These are phyloP conservation scores for Pseudopyrenochaeta lycopersici DNA, from an alignment of 2,329 filamentous ascomycete genomes.

Conservation along the genomic window DNA sequence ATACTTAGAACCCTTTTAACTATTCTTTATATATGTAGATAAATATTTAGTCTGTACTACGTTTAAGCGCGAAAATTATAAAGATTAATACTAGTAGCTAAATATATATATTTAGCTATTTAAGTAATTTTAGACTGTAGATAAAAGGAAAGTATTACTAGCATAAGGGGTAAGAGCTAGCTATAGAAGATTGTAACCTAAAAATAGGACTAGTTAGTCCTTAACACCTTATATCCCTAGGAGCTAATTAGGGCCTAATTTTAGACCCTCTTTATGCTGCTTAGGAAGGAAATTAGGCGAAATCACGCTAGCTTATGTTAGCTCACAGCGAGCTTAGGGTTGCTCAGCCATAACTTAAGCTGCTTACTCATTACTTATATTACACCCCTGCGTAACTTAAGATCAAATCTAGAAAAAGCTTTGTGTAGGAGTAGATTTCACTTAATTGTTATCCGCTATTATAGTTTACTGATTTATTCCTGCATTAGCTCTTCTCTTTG, in stretches of 20 bases:
- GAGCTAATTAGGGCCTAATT: constrained; percentile 3
- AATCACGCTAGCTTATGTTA: constrained; percentile 10
- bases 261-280: constrained; percentile 1
- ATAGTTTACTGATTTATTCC: too few relatives aligned
- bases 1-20: neutral
- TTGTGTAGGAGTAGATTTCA: neutral
- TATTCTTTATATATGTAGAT: neutral
- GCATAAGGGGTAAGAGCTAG: neutral
- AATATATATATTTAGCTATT: neutral
- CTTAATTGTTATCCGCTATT: neutral
- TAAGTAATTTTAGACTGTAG: neutral
- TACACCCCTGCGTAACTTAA: neutral
- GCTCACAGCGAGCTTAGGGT: constrained; percentile 6
- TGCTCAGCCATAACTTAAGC: constrained; percentile 8
- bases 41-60: neutral
- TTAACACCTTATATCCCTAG: constrained; percentile 3
- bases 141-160: neutral
- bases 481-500: too few relatives aligned
- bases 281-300: constrained; percentile 2
- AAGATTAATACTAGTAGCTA: neutral
- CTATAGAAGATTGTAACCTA: neutral
- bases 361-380: neutral
- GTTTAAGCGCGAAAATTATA: neutral
- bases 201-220: constrained; percentile 6
- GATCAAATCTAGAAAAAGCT: neutral